A percentile compares a stretch with the other conserved stretches of the same genome.
phyloP scores from a whole-genome alignment of 805 yeast species.

The Ogataea pini region DNA sequence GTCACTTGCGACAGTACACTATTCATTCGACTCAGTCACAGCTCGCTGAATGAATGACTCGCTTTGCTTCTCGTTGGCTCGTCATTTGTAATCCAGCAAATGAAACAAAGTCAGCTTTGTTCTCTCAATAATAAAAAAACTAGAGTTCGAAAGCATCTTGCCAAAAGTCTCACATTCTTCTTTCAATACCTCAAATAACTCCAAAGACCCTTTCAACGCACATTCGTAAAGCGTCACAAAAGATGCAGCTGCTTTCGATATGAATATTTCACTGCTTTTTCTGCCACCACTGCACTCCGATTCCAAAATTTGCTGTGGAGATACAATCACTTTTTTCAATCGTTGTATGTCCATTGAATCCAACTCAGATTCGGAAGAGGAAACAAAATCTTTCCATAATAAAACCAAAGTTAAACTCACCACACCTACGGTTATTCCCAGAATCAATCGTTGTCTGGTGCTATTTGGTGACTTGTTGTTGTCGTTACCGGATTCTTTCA shows the following conservation, averaged over 20 bases:
- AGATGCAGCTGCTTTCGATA: background rate
- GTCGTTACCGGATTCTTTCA: background rate
- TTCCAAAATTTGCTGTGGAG: constrained; percentile 10
- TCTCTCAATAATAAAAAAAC: constrained; percentile 21
- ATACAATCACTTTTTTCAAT: constrained; percentile 7
- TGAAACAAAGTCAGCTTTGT: constrained; percentile 24
- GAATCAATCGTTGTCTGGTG: constrained; percentile 21
- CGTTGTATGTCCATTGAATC: background rate
- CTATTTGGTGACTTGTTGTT: constrained; percentile 9
- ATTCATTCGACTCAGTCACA: constrained; percentile 7
- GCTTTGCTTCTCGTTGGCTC: too few species aligned
- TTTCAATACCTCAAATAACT: constrained; percentile 9
- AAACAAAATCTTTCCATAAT: constrained; percentile 27
- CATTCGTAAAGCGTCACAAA: constrained; percentile 10
- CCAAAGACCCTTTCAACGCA: constrained; percentile 10
- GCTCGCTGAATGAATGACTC: background rate
- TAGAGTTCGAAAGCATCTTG: constrained; percentile 14
- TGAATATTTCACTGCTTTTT: background rate
- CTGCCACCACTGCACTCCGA: constrained; percentile 16
- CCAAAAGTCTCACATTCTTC: constrained; percentile 17
- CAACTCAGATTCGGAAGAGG: background rate
- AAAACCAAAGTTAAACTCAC: constrained; percentile 32
- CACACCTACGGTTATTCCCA: constrained; percentile 33
- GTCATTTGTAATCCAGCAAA: constrained; percentile 16
- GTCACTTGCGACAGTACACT: background rate